Conservation (phyloP, 164 flowering plant genomes). For the Vitis rotundifolia region DNA sequence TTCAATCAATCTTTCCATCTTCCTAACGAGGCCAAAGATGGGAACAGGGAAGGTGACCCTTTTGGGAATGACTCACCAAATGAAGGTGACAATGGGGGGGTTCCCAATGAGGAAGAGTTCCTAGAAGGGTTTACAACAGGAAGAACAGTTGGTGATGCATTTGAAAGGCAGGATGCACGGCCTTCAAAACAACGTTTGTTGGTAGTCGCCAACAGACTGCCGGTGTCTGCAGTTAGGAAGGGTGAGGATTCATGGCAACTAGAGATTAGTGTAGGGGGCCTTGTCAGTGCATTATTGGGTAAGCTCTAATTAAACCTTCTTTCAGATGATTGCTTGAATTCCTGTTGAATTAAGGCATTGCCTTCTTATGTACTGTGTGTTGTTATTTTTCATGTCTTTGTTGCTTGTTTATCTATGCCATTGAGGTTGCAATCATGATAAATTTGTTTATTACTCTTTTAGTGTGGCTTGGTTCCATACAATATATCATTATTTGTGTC, state of each 20-base stretch:
- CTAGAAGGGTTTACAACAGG: constrained; percentile 38
- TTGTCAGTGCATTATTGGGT: constrained; percentile 95
- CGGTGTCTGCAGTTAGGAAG: constrained; percentile 82
- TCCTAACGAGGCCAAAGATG: constrained; percentile 33
- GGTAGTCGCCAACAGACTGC: constrained; percentile 91
- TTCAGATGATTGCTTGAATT: too few relatives aligned
- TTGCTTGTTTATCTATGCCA: too few relatives aligned
- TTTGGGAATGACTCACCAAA: constrained; percentile 23
- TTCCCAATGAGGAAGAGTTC: constrained; percentile 39
- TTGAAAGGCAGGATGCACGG: constrained; percentile 43
- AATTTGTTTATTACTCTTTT: too few relatives aligned
- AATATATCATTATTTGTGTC: background rate
- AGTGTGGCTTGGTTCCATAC: too few relatives aligned
- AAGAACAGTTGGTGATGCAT: constrained; percentile 26
- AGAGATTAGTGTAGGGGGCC: constrained; percentile 92
- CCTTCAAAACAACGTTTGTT: constrained; percentile 69
- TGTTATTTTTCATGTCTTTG: too few relatives aligned
- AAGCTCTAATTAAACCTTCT: constrained; percentile 12
- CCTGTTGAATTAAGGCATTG: too few relatives aligned
- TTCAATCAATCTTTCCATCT: constrained; percentile 27
- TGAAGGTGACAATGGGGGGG: constrained; percentile 28
- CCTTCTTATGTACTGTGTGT: too few relatives aligned
- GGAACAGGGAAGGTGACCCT: constrained; percentile 17
- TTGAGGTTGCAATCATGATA: too few relatives aligned
- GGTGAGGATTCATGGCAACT: constrained; percentile 83